phyloP scores from a whole-genome alignment of 306 rosid species.

The Aeschynomene evenia region DNA sequence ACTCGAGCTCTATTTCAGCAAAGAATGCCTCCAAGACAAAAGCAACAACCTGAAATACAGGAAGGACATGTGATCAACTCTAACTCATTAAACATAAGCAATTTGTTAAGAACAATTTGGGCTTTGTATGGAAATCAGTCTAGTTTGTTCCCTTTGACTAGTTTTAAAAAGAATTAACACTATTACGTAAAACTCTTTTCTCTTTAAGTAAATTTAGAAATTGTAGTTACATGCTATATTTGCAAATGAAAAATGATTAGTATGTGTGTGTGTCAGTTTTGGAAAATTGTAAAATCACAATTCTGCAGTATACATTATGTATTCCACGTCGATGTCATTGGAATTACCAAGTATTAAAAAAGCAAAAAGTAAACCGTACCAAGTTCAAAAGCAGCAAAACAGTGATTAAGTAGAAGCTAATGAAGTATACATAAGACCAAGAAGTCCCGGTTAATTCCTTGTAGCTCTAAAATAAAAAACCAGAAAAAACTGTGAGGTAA shows the following conservation, averaged over 20 bases:
- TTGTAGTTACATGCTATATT: background rate
- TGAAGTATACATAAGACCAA: constrained; percentile 69
- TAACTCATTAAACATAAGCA: constrained; percentile 15
- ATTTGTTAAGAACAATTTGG: background rate
- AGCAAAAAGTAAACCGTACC: constrained; percentile 48
- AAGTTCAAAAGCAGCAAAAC: constrained; percentile 85
- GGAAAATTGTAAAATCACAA: constrained; percentile 9
- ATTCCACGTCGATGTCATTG: background rate
- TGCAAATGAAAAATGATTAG: background rate
- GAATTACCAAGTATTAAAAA: background rate
- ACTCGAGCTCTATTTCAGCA: constrained; percentile 89
- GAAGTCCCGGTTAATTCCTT: constrained; percentile 74
- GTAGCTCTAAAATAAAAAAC: constrained; percentile 73
- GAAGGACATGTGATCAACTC: constrained; percentile 3
- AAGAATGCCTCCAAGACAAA: constrained; percentile 99
- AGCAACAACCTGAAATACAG: constrained; percentile 79
- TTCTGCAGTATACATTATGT: background rate
- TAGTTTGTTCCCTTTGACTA: constrained; percentile 7
- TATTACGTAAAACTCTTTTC: constrained; percentile 8
- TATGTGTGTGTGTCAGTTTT: background rate
- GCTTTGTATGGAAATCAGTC: constrained; percentile 10
- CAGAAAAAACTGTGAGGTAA: constrained; percentile 14
- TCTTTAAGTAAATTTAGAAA: constrained; percentile 7
- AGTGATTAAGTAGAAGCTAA: constrained; percentile 85
- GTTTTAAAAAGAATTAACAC: constrained; percentile 10